Evolutionary conservation across 108 stramenopile species (phyloP).

Genomic region (Epithemia pelagica): DNA sequence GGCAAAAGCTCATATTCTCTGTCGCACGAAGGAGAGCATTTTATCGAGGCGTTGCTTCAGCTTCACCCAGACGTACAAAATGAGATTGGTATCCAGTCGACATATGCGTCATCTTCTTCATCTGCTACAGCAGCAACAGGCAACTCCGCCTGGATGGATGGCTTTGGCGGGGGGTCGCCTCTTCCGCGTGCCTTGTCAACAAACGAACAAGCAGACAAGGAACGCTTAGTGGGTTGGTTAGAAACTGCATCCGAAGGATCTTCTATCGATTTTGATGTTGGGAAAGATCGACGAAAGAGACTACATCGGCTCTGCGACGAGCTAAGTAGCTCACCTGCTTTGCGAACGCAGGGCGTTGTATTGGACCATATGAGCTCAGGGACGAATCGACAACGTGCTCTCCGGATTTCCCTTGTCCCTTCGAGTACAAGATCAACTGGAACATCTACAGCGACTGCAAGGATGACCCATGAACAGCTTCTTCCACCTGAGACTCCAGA

Average conservation of each 20-base stretch:
- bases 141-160: background rate
- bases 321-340: background rate
- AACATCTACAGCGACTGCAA: background rate
- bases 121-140: background rate
- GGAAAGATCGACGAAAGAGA: conserved; percentile 20
- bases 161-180: background rate
- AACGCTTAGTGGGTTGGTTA: background rate
- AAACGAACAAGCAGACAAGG: background rate
- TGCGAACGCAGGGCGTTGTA: conserved; percentile 2
- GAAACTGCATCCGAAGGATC: background rate
- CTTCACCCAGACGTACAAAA: conserved; percentile 5
- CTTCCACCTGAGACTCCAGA: background rate
- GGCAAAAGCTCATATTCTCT: conserved; percentile 11
- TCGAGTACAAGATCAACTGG: background rate
- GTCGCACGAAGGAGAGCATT: conserved; percentile 20
- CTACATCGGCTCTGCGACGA: conserved; percentile 20
- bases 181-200: background rate
- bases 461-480: too few relatives aligned
- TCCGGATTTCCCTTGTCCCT: conserved; percentile 5
- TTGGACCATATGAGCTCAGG: conserved; percentile 14
- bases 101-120: background rate
- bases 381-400: background rate
- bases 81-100: background rate
- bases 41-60: conserved; percentile 15
- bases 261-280: conserved; percentile 14